A percentile compares a stretch with the other conserved stretches of the same genome.
Conservation (phyloP, 495 filamentous ascomycete genomes). For the Tuber microsphaerosporum region DNA sequence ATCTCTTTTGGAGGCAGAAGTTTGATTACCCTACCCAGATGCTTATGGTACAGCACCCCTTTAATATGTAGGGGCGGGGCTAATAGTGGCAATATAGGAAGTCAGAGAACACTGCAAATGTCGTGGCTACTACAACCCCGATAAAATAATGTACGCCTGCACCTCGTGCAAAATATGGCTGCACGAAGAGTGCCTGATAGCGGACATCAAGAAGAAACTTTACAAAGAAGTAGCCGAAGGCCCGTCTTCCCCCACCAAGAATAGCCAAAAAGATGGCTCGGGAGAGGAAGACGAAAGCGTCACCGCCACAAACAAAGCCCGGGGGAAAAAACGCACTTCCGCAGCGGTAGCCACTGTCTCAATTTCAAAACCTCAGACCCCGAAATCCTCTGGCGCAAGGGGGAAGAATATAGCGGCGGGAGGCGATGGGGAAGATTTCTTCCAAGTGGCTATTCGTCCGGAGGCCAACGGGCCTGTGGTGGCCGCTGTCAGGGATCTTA, state of each 20-base stretch:
- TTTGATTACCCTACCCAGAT: constrained; percentile 52
- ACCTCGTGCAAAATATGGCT: constrained; percentile 57
- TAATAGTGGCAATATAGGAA: constrained; percentile 43
- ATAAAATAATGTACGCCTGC: constrained; percentile 55
- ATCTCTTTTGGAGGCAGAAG: constrained; percentile 61
- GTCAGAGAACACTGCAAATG: constrained; percentile 57
- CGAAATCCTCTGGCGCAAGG: neutral
- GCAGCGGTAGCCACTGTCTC: neutral
- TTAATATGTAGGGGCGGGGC: neutral
- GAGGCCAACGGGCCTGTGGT: neutral
- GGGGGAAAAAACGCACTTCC: neutral
- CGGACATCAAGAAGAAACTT: constrained; percentile 41
- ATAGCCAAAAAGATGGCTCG: neutral
- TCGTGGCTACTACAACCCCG: constrained; percentile 57
- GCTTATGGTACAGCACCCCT: constrained; percentile 48
- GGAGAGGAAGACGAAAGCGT: neutral
- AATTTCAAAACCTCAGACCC: neutral
- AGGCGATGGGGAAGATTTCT: neutral
- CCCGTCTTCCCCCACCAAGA: neutral
- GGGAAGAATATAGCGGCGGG: neutral
- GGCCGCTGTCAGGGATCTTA: neutral
- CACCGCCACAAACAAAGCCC: neutral
- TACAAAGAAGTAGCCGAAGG: neutral
- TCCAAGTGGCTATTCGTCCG: constrained; percentile 3
- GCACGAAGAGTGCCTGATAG: constrained; percentile 56